Percentiles rank a stretch among this genome's conserved stretches.
phyloP scores from a whole-genome alignment of 805 yeast genomes.

The Candida boleticola region DNA sequence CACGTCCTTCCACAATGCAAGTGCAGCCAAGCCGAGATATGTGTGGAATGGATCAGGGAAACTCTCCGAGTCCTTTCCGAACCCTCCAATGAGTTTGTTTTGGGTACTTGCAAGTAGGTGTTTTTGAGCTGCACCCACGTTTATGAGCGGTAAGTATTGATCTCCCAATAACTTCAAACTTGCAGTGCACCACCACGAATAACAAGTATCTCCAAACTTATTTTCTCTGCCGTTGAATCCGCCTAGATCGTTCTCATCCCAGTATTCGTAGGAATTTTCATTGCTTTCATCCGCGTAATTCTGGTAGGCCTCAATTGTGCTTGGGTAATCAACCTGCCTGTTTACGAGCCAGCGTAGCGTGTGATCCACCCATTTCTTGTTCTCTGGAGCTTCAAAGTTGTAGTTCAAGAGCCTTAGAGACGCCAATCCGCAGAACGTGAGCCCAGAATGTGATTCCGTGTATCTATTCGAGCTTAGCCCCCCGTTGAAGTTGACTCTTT shows the following conservation, averaged over 20 bases:
- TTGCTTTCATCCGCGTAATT: constrained; percentile 11
- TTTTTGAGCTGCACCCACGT: constrained; percentile 29
- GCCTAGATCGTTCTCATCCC: constrained; percentile 57
- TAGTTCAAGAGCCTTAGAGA: constrained; percentile 44
- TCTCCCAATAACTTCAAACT: constrained; percentile 46
- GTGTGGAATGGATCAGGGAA: constrained; percentile 73
- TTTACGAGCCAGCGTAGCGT: constrained; percentile 62
- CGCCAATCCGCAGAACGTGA: constrained; percentile 80
- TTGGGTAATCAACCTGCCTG: constrained; percentile 52
- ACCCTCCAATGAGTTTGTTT: constrained; percentile 69
- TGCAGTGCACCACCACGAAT: constrained; percentile 78
- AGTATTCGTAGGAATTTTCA: constrained; percentile 33
- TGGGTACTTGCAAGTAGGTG: constrained; percentile 60
- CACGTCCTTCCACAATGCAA: constrained; percentile 27
- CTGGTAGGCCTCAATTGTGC: constrained; percentile 8
- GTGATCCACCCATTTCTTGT: constrained; percentile 14
- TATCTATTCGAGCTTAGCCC: constrained; percentile 58
- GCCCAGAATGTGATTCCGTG: constrained; percentile 81
- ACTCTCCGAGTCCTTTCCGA: constrained; percentile 61
- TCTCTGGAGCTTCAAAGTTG: constrained; percentile 13
- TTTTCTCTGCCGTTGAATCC: constrained; percentile 88
- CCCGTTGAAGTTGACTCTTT: constrained; percentile 50
- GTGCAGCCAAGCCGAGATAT: constrained; percentile 56
- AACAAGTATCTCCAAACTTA: constrained; percentile 83
- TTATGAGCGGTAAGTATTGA: constrained; percentile 26